These are phyloP conservation scores for Penicillium mononematosum DNA, from an alignment of 495 filamentous ascomycete genomes.

Conservation along the genomic window DNA sequence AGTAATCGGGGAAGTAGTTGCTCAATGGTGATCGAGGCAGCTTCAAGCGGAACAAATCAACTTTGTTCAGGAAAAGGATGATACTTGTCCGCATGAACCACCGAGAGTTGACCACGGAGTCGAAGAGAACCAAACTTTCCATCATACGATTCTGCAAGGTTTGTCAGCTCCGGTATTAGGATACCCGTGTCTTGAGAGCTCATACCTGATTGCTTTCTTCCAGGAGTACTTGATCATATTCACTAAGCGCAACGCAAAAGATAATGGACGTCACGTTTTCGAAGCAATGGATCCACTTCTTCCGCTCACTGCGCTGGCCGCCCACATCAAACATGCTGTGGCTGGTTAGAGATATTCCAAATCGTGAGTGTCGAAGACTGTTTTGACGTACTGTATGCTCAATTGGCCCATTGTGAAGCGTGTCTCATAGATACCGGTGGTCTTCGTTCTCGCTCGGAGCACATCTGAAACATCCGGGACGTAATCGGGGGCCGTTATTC, in stretches of 20 bases:
- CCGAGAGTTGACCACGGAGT: conserved; percentile 96
- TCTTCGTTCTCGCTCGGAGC: conserved; percentile 92
- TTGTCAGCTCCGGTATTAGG: conserved; percentile 5
- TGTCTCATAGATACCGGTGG: conserved; percentile 99
- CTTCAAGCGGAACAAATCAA: conserved; percentile 95
- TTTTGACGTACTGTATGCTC: conserved; percentile 87
- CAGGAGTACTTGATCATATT: conserved; percentile 94
- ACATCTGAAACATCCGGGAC: conserved; percentile 91
- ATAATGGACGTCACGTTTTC: conserved; percentile 99
- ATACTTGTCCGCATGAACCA: conserved; percentile 99
- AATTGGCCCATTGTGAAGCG: conserved; percentile 96
- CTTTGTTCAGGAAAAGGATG: conserved; percentile 97
- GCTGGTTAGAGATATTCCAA: conserved; percentile 15
- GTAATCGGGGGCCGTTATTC: conserved; percentile 84
- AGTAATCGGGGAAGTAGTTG: conserved; percentile 97
- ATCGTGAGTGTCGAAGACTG: neutral
- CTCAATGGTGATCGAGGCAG: conserved; percentile 82
- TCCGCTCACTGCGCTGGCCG: conserved; percentile 92
- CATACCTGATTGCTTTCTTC: conserved; percentile 95
- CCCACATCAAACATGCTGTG: conserved; percentile 98
- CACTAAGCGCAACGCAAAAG: conserved; percentile 96
- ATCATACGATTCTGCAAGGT: conserved; percentile 88
- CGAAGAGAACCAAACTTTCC: conserved; percentile 96
- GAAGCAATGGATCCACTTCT: conserved; percentile 99
- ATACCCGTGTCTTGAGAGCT: neutral